Base-by-base conservation (phyloP, 805 yeast genomes). In the Danielozyma ontarioensis region DNA sequence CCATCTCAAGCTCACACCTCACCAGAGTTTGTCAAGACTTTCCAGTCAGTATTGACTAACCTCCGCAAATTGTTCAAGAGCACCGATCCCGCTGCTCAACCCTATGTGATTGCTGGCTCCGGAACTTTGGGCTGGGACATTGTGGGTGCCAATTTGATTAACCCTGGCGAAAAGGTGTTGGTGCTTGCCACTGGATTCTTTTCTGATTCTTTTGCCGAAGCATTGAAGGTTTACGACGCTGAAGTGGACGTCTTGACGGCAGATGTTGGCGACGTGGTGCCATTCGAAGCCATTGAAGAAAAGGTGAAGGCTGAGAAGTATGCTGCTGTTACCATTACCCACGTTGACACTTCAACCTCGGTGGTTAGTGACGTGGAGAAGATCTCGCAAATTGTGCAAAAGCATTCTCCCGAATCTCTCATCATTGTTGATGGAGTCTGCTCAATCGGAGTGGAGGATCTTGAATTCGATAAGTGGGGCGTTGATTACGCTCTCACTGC, bases 81-180 rank as follows among this genome's bases (percentile, higher is more conserved):
- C 18, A 64, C 76, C 17, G 77, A 73, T 48, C 57, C 75, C 11
- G 34, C 36, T 8, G 75, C 93, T 24, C 96, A 86, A 64, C 86
- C 89, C 5, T 70, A 84, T 39, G 84, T 90, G 12, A 54, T 90
- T 36, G 72, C 93, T 3, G 97, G 97, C 27, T 82, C 95, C 2
- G 97, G 97, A 37, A 87, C 97, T 14, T 70, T 89, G 27, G 97
- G 97, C 24, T 89, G 96, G 96, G 97, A 89, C 52, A 66, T 89
- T 41, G 80, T 77, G 27, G 95, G 82, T 17, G 72, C 95, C 22
- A 89, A 90, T 62, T 68, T 88, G 45, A 51, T 86, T 34, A 44
- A 40, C 13, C 68, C 72, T 2, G 80, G 78, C 35, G 95, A 88
- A 37, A 72, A 76, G 29, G 90, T 78, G 5, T 72, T 90, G 45